Percentiles rank a stretch among this genome's conserved stretches.
Evolutionary conservation across 352 stramenopile species (phyloP).

Genomic region (Phytophthora megakarya): DNA sequence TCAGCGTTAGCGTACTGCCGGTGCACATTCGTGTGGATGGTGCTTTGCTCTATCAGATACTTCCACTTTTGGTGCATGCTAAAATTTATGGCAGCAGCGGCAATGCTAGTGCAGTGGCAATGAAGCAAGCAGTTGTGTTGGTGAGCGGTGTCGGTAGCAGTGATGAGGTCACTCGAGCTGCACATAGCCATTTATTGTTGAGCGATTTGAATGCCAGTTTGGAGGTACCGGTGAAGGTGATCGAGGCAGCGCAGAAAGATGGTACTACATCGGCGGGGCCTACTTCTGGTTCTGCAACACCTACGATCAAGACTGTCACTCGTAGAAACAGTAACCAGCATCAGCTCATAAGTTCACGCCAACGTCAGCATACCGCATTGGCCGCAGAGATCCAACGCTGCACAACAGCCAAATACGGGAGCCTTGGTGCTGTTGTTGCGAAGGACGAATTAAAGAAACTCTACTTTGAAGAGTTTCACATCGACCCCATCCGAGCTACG

Average conservation of each 20-base stretch:
- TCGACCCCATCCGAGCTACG: constrained; percentile 80
- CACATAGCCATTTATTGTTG: constrained; percentile 58
- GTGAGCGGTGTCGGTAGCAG: constrained; percentile 33
- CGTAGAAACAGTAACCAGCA: constrained; percentile 30
- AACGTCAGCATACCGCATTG: constrained; percentile 38
- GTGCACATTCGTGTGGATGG: constrained; percentile 85
- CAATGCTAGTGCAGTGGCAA: constrained; percentile 15
- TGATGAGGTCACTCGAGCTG: constrained; percentile 38
- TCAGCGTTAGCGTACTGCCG: constrained; percentile 70
- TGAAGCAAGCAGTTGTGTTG: constrained; percentile 34
- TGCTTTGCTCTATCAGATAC: constrained; percentile 75
- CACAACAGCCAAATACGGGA: constrained; percentile 34
- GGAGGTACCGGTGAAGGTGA: constrained; percentile 70
- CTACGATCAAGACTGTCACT: constrained; percentile 36
- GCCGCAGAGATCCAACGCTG: constrained; percentile 46
- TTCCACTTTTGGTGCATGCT: constrained; percentile 63
- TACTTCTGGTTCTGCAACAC: constrained; percentile 39
- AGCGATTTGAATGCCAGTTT: constrained; percentile 79
- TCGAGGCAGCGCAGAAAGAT: constrained; percentile 75
- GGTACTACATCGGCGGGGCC: constrained; percentile 45
- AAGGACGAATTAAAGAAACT: constrained; percentile 82
- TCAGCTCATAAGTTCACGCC: constrained; percentile 19
- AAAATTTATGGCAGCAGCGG: constrained; percentile 46
- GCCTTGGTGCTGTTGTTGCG: constrained; percentile 35
- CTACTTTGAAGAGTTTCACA: constrained; percentile 91